Conservation (phyloP, 2,329 filamentous ascomycete species). For the Trichoderma afroharzianum region DNA sequence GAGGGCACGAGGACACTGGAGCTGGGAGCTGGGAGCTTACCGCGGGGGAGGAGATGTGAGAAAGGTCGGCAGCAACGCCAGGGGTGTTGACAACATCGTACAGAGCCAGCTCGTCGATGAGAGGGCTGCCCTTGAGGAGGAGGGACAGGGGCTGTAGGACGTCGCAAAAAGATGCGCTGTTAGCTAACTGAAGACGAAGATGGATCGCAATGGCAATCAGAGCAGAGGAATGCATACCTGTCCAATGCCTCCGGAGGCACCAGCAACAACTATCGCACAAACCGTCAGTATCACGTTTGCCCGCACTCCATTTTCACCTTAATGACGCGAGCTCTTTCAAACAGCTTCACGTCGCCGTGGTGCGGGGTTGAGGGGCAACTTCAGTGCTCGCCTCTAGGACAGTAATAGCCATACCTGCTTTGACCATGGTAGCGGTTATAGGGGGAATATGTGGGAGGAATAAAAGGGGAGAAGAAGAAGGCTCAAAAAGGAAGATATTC, state of each 20-base stretch:
- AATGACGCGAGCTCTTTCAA: conserved; percentile 11
- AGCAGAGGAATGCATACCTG: conserved; percentile 60
- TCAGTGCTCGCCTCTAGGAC: background rate
- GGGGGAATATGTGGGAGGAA: background rate
- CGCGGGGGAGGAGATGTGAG: conserved; percentile 90
- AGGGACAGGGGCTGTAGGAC: conserved; percentile 79
- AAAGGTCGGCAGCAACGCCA: conserved; percentile 92
- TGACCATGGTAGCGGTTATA: conserved; percentile 17
- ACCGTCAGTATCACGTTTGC: background rate
- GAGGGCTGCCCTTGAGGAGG: conserved; percentile 84
- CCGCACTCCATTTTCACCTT: background rate
- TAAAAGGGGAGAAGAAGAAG: background rate
- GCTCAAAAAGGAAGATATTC: background rate
- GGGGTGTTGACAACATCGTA: conserved; percentile 99
- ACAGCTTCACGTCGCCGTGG: background rate
- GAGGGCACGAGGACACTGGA: background rate
- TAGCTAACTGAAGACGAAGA: background rate
- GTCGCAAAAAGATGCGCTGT: background rate
- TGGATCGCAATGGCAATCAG: background rate
- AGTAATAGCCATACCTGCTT: conserved; percentile 13
- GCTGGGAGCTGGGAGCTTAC: conserved; percentile 40
- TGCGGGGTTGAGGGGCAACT: conserved; percentile 19
- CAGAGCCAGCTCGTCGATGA: conserved; percentile 87
- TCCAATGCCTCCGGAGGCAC: conserved; percentile 96
- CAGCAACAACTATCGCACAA: conserved; percentile 67